Evolutionary conservation across 2,329 filamentous ascomycete species (phyloP), one percentile per base, ranked within the genome.

Genomic region (Tolypocladium amazonense): DNA sequence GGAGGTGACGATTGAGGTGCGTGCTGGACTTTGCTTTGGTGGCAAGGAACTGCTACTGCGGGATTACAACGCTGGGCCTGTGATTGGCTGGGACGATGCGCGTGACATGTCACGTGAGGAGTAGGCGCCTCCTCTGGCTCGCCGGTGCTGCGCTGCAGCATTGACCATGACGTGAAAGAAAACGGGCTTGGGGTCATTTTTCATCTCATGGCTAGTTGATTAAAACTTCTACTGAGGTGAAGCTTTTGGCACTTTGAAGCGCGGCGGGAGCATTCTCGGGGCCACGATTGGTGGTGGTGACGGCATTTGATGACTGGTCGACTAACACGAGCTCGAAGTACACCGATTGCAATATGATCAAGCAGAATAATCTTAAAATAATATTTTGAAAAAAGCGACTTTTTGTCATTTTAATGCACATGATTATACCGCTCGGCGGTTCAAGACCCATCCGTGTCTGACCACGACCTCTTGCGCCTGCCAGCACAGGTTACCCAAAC

Each of bases 41-140:
- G 59, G 43, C 45, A 43, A 55, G 54, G 47, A 43, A 33, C 65
- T 68, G 64, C 59, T 65, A 62, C 66, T 63, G 70, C 70, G 67
- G 68, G 74, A 76, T 76, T 75, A 76, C 75, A 76, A 70, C 71
- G 67, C 65, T 68, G 30, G 68, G 63, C 62, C 58, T 56, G 53
- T 76, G 71, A 76, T 76, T 76, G 73, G 73, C 56, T 60, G 63
- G 8, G 7, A 14, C 6, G 0, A 0, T 0, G 18, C 69, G 47
- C 70, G 71, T 73, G 70, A 67, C 15, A 0, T 30, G 0, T 54
- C 71, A 73, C 70, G 71, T 75, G 68, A 39, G 3, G 8, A 9
- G 2, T 4, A 5, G 4, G 3, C 14, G 8, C 27, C 7, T 2
- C 12, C 5, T 1, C 14, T 6, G 2, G 4, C 4, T 0, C 4